These are phyloP conservation scores for Zizania palustris DNA, from an alignment of 202 grass and related monocot genomes.

Conservation along the genomic window DNA sequence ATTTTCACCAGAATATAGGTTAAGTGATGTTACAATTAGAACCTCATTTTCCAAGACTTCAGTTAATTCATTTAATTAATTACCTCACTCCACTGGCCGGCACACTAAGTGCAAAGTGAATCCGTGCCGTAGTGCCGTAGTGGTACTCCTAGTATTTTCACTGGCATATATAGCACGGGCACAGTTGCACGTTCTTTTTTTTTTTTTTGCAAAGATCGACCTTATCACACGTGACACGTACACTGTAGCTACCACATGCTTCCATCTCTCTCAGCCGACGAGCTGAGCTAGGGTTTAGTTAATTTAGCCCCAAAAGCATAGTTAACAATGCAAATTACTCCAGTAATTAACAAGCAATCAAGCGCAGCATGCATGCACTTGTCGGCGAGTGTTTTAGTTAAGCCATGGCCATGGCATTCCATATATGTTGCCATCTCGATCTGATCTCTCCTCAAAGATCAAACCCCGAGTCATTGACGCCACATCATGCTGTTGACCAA, in stretches of 20 bases:
- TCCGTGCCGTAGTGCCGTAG: neutral
- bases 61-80: too few relatives aligned
- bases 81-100: too few relatives aligned
- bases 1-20: too few relatives aligned
- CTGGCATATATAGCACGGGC: neutral
- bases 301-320: neutral
- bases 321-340: neutral
- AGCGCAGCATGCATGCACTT: neutral
- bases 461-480: too few relatives aligned
- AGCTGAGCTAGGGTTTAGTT: too few relatives aligned
- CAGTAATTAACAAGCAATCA: neutral
- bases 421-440: neutral
- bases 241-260: neutral
- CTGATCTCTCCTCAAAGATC: neutral
- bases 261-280: neutral
- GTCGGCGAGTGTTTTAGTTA: neutral
- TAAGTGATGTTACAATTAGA: too few relatives aligned
- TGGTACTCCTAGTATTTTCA: neutral
- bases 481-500: too few relatives aligned
- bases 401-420: neutral
- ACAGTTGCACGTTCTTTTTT: neutral
- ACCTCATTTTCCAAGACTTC: too few relatives aligned
- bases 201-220: neutral
- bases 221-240: constrained; percentile 3
- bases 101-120: too few relatives aligned